Evolutionary conservation across 164 flowering plant genomes (phyloP).

Genomic region (Nelumbo lutea): DNA sequence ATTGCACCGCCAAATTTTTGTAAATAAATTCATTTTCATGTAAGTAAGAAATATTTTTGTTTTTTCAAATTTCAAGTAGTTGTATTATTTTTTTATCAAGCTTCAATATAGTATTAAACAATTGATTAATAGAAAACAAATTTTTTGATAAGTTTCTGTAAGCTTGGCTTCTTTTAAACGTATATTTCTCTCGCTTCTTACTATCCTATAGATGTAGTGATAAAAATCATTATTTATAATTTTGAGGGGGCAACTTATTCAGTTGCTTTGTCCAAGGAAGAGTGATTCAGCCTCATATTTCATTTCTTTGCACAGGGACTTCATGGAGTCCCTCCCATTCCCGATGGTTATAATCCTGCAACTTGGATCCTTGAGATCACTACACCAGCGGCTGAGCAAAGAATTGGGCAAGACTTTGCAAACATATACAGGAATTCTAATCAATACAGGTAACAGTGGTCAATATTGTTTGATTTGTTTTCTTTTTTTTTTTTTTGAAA

Average conservation of each 20-base stretch:
- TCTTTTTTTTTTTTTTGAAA: background rate
- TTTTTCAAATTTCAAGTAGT: too few species aligned
- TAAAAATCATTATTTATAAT: background rate
- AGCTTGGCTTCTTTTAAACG: too few species aligned
- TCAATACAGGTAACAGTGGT: constrained; percentile 50
- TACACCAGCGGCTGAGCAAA: constrained; percentile 66
- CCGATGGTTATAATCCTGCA: constrained; percentile 82
- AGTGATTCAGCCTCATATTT: background rate
- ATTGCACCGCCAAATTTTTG: too few species aligned
- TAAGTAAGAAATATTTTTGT: too few species aligned
- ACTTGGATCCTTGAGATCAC: constrained; percentile 95
- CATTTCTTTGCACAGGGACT: constrained; percentile 34
- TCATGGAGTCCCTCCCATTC: constrained; percentile 52
- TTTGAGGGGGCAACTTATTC: background rate
- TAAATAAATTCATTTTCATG: too few species aligned
- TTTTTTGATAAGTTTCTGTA: too few species aligned
- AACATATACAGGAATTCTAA: constrained; percentile 51
- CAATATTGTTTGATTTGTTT: background rate
- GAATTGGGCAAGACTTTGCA: constrained; percentile 61
- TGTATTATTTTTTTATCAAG: too few species aligned
- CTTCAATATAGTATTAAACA: too few species aligned
- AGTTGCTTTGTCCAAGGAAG: background rate
- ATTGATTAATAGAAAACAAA: too few species aligned
- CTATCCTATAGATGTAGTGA: too few species aligned
- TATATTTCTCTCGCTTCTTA: too few species aligned